These are phyloP conservation scores for Fusarium sp. DNA, from an alignment of 2,329 filamentous ascomycete genomes.

Conservation along the genomic window DNA sequence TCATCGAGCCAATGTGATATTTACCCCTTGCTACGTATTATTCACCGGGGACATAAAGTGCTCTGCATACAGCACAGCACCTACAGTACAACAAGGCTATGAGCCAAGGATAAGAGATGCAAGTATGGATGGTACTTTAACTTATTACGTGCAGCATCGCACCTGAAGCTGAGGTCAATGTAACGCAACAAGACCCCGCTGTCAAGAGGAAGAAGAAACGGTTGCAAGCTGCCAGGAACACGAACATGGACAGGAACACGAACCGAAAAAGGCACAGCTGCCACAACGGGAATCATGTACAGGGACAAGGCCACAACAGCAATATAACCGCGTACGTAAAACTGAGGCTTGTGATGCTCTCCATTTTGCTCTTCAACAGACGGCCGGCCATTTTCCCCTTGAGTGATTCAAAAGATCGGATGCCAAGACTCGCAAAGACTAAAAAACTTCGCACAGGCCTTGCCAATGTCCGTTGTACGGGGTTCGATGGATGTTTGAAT, in stretches of 20 bases:
- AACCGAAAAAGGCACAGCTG: constrained; percentile 2
- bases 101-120: background rate
- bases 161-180: constrained; percentile 48
- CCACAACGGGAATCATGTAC: background rate
- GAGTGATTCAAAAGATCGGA: constrained; percentile 37
- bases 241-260: background rate
- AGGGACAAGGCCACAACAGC: constrained; percentile 1
- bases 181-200: constrained; percentile 41
- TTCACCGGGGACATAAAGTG: background rate
- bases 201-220: constrained; percentile 13
- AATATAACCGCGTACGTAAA: background rate
- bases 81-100: background rate
- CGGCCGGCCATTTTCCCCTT: constrained; percentile 8
- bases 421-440: constrained; percentile 40
- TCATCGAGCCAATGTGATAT: constrained; percentile 13
- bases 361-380: constrained; percentile 8
- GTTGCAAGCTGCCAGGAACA: constrained; percentile 14
- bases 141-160: constrained; percentile 19
- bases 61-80: background rate
- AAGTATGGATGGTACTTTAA: background rate
- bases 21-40: constrained; percentile 20
- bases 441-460: constrained; percentile 34
- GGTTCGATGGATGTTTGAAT: constrained; percentile 22
- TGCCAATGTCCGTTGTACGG: constrained; percentile 25
- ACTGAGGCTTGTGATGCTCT: background rate